Conservation (phyloP, 73 alveolate species). For the Paramecium primaurelia region DNA sequence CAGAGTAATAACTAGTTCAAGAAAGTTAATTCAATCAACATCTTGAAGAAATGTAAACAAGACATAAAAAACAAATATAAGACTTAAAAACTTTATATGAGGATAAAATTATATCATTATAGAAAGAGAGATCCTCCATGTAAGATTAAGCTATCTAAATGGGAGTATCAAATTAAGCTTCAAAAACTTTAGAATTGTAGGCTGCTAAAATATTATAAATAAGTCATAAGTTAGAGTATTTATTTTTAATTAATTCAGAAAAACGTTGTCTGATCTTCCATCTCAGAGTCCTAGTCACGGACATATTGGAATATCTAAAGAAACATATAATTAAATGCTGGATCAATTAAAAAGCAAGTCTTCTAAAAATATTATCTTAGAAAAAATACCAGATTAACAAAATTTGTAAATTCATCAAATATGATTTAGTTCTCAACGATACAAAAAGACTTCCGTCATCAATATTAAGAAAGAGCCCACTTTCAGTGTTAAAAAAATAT, state of each 20-base stretch:
- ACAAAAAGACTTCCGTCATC: neutral
- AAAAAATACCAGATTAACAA: neutral
- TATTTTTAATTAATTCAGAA: neutral
- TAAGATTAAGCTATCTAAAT: neutral
- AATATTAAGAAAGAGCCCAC: neutral
- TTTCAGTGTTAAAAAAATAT: neutral
- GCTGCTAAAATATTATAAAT: neutral
- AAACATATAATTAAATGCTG: neutral
- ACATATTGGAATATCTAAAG: neutral
- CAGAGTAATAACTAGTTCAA: neutral
- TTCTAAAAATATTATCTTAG: neutral
- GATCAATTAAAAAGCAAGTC: neutral
- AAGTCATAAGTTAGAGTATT: neutral
- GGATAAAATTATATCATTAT: neutral
- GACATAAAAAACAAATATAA: neutral
- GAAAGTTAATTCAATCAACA: neutral
- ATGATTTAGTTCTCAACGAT: neutral
- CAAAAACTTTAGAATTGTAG: neutral
- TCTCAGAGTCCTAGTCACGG: neutral
- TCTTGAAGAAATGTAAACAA: neutral
- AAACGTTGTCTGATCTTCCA: conserved; percentile 21
- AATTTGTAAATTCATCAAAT: neutral
- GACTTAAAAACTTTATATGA: neutral
- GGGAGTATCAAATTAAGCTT: neutral
- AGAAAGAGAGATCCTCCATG: neutral